These are phyloP conservation scores for Clarireedia paspali DNA, from an alignment of 2,329 filamentous ascomycete genomes.

Conservation along the genomic window DNA sequence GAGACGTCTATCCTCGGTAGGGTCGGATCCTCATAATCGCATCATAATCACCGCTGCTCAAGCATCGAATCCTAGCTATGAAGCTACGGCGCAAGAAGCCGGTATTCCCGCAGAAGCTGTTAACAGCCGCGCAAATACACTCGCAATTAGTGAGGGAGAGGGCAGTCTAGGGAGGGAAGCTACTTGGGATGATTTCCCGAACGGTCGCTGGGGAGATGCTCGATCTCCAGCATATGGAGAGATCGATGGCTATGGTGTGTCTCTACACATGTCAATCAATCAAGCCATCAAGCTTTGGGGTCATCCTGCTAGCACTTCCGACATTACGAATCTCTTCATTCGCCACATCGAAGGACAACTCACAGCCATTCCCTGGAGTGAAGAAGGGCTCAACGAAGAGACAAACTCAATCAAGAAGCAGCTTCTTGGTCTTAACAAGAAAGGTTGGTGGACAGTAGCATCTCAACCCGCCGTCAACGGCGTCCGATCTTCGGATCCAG, in stretches of 20 bases:
- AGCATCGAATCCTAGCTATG: conserved; percentile 54
- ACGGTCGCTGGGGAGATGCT: conserved; percentile 90
- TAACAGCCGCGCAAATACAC: conserved; percentile 73
- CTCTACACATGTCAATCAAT: conserved; percentile 79
- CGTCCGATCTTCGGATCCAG: conserved; percentile 62
- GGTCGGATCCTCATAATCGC: conserved; percentile 79
- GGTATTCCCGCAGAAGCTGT: conserved; percentile 66
- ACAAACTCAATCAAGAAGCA: conserved; percentile 72
- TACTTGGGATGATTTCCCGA: conserved; percentile 98
- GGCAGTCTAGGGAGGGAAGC: conserved; percentile 85
- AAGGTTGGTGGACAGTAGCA: conserved; percentile 93
- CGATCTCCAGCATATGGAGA: conserved; percentile 91
- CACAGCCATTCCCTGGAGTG: conserved; percentile 83
- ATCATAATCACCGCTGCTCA: conserved; percentile 67
- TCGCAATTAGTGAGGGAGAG: conserved; percentile 91
- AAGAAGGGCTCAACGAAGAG: conserved; percentile 79
- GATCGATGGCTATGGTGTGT: conserved; percentile 98
- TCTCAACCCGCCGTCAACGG: conserved; percentile 93
- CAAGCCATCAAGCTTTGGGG: conserved; percentile 84
- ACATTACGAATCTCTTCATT: conserved; percentile 76
- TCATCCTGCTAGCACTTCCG: conserved; percentile 57
- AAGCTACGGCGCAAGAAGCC: conserved; percentile 70
- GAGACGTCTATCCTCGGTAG: conserved; percentile 46
- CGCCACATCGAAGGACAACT: conserved; percentile 75
- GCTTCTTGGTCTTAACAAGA: conserved; percentile 66